Percentiles rank a stretch among this genome's conserved stretches.
Evolutionary conservation across 148 eudicot genomes (phyloP).

Genomic region (Camellia lanceoleosa): DNA sequence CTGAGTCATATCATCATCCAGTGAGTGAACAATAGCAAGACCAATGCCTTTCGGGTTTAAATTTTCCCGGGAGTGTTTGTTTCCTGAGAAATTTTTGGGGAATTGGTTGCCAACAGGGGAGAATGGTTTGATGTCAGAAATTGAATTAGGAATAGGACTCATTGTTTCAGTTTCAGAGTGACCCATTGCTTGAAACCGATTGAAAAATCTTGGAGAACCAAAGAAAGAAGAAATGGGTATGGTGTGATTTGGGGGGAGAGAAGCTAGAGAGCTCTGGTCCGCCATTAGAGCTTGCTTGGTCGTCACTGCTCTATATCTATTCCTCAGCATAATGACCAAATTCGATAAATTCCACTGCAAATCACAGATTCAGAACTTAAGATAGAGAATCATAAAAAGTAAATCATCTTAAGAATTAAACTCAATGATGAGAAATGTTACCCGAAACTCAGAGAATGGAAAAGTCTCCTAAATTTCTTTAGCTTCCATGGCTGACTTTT

Average conservation of each 20-base stretch:
- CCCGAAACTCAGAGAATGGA: not conserved
- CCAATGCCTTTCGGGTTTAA: constrained; percentile 47
- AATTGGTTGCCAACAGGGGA: constrained; percentile 29
- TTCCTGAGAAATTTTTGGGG: constrained; percentile 16
- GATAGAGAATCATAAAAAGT: not conserved
- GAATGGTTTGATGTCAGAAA: constrained; percentile 49
- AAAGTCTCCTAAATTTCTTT: constrained; percentile 19
- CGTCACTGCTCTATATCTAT: constrained; percentile 62
- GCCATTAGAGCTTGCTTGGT: constrained; percentile 43
- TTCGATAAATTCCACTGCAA: constrained; percentile 9
- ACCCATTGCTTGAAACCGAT: constrained; percentile 34
- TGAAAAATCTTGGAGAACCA: constrained; percentile 54
- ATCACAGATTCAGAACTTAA: constrained; percentile 5
- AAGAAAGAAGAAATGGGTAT: constrained; percentile 56
- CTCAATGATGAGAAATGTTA: not conserved
- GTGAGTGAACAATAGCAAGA: constrained; percentile 58
- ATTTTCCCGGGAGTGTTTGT: constrained; percentile 40
- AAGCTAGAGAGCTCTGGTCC: constrained; percentile 40
- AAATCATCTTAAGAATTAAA: not conserved
- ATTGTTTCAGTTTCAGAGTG: constrained; percentile 29
- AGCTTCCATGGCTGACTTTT: constrained; percentile 24
- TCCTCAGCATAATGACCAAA: constrained; percentile 51
- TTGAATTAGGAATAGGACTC: constrained; percentile 79
- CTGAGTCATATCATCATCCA: constrained; percentile 24
- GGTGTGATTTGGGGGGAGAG: constrained; percentile 41